Conservation (phyloP, 768 basidiomycete genomes). For the Symmetrospora coprosmae region DNA sequence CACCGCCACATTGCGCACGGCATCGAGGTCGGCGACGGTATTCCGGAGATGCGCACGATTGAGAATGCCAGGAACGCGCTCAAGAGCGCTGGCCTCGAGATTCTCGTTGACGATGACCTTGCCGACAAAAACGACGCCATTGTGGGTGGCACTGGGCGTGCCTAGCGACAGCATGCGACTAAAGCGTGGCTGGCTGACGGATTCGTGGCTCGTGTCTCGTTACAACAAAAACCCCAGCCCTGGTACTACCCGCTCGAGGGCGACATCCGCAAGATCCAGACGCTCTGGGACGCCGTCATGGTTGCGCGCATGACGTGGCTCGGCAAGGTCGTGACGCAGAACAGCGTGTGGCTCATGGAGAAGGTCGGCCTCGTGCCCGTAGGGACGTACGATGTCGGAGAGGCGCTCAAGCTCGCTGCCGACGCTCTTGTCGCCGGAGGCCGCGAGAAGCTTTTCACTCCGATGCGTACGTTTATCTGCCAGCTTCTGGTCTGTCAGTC, state of each 20-base stretch:
- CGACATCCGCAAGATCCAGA: conserved; percentile 81
- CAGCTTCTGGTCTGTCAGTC: too few relatives aligned
- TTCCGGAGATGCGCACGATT: conserved; percentile 87
- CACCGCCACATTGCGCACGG: conserved; percentile 80
- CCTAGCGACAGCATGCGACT: conserved; percentile 28
- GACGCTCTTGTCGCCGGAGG: conserved; percentile 70
- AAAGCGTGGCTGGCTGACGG: too few relatives aligned
- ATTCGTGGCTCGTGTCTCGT: too few relatives aligned
- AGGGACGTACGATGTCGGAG: conserved; percentile 80
- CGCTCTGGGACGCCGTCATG: conserved; percentile 74
- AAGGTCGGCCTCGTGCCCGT: conserved; percentile 66
- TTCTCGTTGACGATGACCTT: conserved; percentile 85
- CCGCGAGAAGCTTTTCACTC: conserved; percentile 47
- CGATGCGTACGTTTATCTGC: conserved; percentile 12
- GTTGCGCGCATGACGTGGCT: conserved; percentile 82
- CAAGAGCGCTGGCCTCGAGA: conserved; percentile 64
- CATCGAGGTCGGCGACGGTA: conserved; percentile 66
- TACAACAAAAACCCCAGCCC: conserved; percentile 42
- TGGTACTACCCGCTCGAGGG: conserved; percentile 99
- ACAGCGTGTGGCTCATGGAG: conserved; percentile 62
- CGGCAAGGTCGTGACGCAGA: conserved; percentile 71
- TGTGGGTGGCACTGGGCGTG: conserved; percentile 15
- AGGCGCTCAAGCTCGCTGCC: conserved; percentile 70
- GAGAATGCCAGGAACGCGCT: conserved; percentile 59
- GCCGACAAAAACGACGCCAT: conserved; percentile 64